These are phyloP conservation scores for Aspergillus heteromorphus DNA, from an alignment of 495 filamentous ascomycete species.

Conservation along the genomic window DNA sequence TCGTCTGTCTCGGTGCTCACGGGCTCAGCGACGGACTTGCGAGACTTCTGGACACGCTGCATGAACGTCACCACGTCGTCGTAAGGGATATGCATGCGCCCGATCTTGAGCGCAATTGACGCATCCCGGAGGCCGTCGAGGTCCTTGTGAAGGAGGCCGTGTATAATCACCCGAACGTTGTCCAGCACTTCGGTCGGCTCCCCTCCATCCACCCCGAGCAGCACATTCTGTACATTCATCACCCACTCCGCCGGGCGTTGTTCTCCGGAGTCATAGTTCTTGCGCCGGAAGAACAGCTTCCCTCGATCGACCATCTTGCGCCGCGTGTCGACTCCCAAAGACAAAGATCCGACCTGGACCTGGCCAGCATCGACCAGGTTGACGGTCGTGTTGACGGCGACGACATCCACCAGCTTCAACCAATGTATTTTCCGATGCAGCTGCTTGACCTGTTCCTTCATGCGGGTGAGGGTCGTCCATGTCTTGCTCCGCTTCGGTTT, in stretches of 20 bases:
- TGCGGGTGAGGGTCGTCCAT: slow-evolving; percentile 67
- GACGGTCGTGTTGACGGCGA: slow-evolving; percentile 73
- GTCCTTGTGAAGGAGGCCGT: slow-evolving; percentile 86
- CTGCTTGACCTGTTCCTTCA: slow-evolving; percentile 80
- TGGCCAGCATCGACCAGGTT: slow-evolving; percentile 74
- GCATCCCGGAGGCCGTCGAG: slow-evolving; percentile 85
- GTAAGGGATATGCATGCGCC: slow-evolving; percentile 81
- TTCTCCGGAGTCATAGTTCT: slow-evolving; percentile 60
- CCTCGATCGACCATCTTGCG: slow-evolving; percentile 86
- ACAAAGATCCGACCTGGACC: slow-evolving; percentile 77
- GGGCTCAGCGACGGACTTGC: slow-evolving; percentile 26
- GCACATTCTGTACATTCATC: slow-evolving; percentile 72
- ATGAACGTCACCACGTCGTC: slow-evolving; percentile 72
- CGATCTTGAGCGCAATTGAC: slow-evolving; percentile 84
- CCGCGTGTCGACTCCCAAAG: slow-evolving; percentile 83
- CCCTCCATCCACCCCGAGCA: slow-evolving; percentile 78
- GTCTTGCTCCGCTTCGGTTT: slow-evolving; percentile 55
- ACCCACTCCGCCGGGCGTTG: slow-evolving; percentile 93
- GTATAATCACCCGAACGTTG: slow-evolving; percentile 78
- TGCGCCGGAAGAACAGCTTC: slow-evolving; percentile 75
- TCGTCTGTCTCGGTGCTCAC: slow-evolving; percentile 35
- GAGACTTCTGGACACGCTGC: slow-evolving; percentile 41
- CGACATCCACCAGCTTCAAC: slow-evolving; percentile 84
- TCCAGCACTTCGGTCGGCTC: slow-evolving; percentile 90
- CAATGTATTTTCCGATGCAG: slow-evolving; percentile 83